phyloP scores from a whole-genome alignment of 2,329 filamentous ascomycete genomes.

The Diaporthe sp. region DNA sequence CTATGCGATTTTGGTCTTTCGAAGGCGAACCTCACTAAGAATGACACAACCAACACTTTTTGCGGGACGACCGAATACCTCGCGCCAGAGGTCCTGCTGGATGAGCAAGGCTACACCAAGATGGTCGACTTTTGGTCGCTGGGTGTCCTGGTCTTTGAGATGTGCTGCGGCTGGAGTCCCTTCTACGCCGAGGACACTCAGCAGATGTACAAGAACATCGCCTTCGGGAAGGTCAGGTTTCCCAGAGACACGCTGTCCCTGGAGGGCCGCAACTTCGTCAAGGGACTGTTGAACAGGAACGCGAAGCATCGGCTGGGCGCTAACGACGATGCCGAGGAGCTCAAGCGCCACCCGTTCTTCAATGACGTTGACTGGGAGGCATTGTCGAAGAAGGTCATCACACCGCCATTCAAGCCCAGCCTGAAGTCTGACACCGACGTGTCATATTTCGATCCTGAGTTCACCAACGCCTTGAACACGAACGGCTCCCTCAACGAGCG shows the following conservation, averaged over 20 bases:
- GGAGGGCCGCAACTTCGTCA: constrained; percentile 97
- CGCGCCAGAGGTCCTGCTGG: constrained; percentile 92
- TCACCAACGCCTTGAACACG: constrained; percentile 92
- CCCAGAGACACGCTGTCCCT: constrained; percentile 93
- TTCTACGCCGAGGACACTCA: constrained; percentile 99
- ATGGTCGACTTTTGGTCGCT: constrained; percentile 99
- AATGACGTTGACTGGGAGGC: constrained; percentile 93
- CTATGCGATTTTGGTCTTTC: constrained; percentile 98
- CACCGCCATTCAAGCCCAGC: constrained; percentile 97
- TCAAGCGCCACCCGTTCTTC: constrained; percentile 97
- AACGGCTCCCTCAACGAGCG: constrained; percentile 92
- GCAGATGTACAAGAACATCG: constrained; percentile 99
- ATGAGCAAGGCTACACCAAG: constrained; percentile 98
- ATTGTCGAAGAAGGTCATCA: constrained; percentile 89
- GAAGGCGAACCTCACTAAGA: constrained; percentile 96
- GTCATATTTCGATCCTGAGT: constrained; percentile 98
- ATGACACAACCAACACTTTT: constrained; percentile 98
- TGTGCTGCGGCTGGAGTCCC: constrained; percentile 99
- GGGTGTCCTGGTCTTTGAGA: constrained; percentile 97
- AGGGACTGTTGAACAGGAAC: constrained; percentile 96
- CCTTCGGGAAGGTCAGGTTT: constrained; percentile 97
- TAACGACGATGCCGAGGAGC: constrained; percentile 89
- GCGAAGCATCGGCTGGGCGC: constrained; percentile 95
- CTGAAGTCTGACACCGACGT: constrained; percentile 96
- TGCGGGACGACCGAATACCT: constrained; percentile 98